Evolutionary conservation across 768 basidiomycete genomes (phyloP).

Genomic region (Mycena metata): DNA sequence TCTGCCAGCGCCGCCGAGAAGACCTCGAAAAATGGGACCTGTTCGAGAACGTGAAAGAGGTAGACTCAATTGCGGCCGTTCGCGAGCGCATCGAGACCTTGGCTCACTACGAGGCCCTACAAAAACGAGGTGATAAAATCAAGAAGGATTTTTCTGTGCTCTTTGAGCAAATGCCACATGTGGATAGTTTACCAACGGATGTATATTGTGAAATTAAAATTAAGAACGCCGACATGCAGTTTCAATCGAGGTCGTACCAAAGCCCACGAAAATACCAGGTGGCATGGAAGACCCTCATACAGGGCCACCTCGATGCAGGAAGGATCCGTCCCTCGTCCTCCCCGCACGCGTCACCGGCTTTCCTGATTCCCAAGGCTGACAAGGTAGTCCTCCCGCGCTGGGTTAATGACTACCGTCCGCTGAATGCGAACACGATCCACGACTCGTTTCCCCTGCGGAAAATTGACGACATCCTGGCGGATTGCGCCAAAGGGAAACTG

Average conservation of each 20-base stretch:
- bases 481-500: not conserved
- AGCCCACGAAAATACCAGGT: not conserved
- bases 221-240: not conserved
- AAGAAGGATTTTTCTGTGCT: not conserved
- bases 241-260: not conserved
- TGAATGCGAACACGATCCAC: not conserved
- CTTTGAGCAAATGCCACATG: slow-evolving; percentile 36
- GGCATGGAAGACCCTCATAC: not conserved
- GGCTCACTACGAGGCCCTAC: too few relatives aligned
- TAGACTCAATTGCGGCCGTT: too few relatives aligned
- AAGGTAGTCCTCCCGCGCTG: not conserved
- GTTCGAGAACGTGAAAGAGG: too few relatives aligned
- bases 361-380: not conserved
- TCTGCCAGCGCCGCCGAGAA: not conserved
- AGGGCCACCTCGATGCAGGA: not conserved
- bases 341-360: not conserved
- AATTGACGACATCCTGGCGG: not conserved
- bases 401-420: not conserved
- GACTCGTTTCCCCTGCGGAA: not conserved
- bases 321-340: not conserved
- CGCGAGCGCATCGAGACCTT: too few relatives aligned
- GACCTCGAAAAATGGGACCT: too few relatives aligned
- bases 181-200: not conserved
- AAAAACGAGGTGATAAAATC: not conserved
- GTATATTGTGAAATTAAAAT: not conserved